Evolutionary conservation across 345 rosid genomes (phyloP).

Genomic region (Hibiscus mutabilis): DNA sequence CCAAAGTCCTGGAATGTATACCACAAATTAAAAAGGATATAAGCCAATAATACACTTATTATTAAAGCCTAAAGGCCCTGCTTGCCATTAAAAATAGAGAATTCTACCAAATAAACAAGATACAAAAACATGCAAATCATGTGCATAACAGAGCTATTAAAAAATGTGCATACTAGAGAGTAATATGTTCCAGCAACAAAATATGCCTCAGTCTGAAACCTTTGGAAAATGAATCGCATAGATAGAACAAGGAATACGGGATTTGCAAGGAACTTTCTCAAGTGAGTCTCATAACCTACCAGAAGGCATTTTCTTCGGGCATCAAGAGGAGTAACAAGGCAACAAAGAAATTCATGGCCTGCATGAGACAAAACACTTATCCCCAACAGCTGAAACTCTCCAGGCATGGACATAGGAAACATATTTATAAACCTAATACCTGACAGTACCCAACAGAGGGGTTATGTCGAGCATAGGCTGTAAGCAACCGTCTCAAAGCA

Average conservation of each 20-base stretch:
- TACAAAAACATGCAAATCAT: neutral
- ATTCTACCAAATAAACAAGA: neutral
- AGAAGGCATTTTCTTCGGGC: constrained; percentile 99
- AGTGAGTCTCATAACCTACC: constrained; percentile 47
- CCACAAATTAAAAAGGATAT: constrained; percentile 15
- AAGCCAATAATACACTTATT: constrained; percentile 1
- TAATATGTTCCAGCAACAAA: neutral
- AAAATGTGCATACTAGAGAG: neutral
- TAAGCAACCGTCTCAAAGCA: constrained; percentile 95
- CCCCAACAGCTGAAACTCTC: constrained; percentile 11
- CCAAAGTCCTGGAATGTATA: constrained; percentile 60
- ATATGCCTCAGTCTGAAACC: neutral
- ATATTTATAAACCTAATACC: constrained; percentile 35
- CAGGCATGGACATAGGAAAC: neutral
- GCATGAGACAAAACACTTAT: too few relatives aligned
- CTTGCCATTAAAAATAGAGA: neutral
- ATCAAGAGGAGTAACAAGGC: constrained; percentile 93
- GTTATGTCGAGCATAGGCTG: constrained; percentile 99
- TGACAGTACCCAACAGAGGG: constrained; percentile 99
- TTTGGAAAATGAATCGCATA: neutral
- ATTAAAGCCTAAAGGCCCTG: neutral
- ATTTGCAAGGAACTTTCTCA: neutral
- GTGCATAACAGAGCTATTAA: too few relatives aligned
- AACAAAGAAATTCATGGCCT: constrained; percentile 75
- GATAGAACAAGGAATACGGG: neutral